Evolutionary conservation across 176 grass and related monocot genomes (phyloP), one percentile per base, ranked within the genome.

Genomic region (Bothriochloa decipiens): DNA sequence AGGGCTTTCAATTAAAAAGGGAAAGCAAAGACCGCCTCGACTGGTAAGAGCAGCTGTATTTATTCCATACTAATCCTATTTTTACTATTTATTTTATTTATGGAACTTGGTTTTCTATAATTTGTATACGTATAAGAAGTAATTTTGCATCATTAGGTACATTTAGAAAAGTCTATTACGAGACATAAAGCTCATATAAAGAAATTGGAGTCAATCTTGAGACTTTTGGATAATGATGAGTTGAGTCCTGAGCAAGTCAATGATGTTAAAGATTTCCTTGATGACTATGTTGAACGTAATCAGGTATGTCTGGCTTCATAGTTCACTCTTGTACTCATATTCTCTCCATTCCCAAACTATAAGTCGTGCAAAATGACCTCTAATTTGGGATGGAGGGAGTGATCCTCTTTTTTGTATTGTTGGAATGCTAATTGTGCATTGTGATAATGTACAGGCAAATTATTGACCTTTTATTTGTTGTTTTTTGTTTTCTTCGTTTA

Each of bases 281-380:
- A 99, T 80, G 97, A 99, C 76, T 99, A 99, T 86, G 93, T 99
- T 85, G 97, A 99, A 84, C 91, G 97, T 57, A 99, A 99, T 65
- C 97, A 99, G 88, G 97, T 96, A 65, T 11, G 14, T 62, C n/a
- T 66, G 6, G 70, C 15, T 78, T 81, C 80, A 61, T 70, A 39
- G 74, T 86, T 71, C n/a, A n/a, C n/a, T n/a, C n/a, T n/a, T n/a
- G n/a, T 45, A 32, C 80, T 74, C 79, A 63, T n/a, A 25, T 12
- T 25, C 22, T 61, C 58, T 61, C n/a, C 58, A 25, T 60, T 22
- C 22, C 58, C 7, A 2, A 25, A 61, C 25, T 25, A 61, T 60
- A 58, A 20, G 57, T 61, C 58, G 3, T 61, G 10, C n/a, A 61
- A 61, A 61, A 61, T 25, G 58, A 61, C n/a, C 58, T 61, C 58